Conservation (phyloP, 169 alveolate genomes). For the Eimeria maxima region DNA sequence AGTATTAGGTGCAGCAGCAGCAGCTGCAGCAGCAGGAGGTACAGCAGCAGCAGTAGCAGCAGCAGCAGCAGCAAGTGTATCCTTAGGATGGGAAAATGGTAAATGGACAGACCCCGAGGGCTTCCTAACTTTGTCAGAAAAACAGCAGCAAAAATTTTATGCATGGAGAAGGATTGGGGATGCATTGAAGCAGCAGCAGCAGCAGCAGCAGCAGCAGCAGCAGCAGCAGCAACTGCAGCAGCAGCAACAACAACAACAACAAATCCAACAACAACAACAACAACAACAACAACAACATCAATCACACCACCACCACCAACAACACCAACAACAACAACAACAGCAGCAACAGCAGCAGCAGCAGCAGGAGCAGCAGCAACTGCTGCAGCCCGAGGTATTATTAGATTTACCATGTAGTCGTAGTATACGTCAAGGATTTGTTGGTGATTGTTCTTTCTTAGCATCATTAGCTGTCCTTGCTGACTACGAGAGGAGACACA, state of each 20-base stretch:
- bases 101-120: slow-evolving; percentile 93
- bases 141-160: slow-evolving; percentile 87
- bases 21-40: too few species aligned
- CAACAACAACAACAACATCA: neutral
- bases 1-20: neutral
- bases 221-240: neutral
- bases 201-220: neutral
- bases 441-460: slow-evolving; percentile 97
- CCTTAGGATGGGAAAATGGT: slow-evolving; percentile 84
- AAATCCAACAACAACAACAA: neutral
- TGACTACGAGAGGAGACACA: slow-evolving; percentile 92
- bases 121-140: slow-evolving; percentile 85
- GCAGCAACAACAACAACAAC: neutral
- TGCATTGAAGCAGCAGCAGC: slow-evolving; percentile 78
- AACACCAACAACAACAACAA: neutral
- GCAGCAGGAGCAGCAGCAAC: slow-evolving; percentile 37
- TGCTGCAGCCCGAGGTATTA: slow-evolving; percentile 77
- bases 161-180: slow-evolving; percentile 90
- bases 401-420: slow-evolving; percentile 85
- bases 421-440: slow-evolving; percentile 94
- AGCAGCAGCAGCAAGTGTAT: slow-evolving; percentile 22
- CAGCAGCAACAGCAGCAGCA: slow-evolving; percentile 33
- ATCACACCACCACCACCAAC: neutral
- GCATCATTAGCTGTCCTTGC: slow-evolving; percentile 94
- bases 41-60: slow-evolving; percentile 43